Conservation (phyloP, 441 rosid genomes). For the Adansonia madagascariensis region DNA sequence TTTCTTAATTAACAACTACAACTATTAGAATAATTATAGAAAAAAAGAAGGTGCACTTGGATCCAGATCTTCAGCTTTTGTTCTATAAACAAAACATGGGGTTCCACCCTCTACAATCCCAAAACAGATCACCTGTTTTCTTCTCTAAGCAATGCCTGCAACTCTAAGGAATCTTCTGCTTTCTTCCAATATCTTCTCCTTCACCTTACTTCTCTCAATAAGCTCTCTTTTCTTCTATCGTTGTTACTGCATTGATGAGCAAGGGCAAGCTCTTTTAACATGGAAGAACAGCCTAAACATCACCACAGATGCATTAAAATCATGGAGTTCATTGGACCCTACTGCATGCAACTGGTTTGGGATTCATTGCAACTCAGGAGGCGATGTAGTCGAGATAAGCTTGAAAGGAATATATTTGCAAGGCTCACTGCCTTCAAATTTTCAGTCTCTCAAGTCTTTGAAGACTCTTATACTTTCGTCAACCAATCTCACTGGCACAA, state of each 20-base stretch:
- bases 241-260: slow-evolving; percentile 64
- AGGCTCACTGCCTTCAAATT: slow-evolving; percentile 65
- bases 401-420: slow-evolving; percentile 63
- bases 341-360: slow-evolving; percentile 85
- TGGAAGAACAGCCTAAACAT: slow-evolving; percentile 74
- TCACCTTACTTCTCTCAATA: slow-evolving; percentile 42
- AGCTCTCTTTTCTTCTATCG: slow-evolving; percentile 47
- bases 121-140: slow-evolving; percentile 56
- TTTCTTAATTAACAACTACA: slow-evolving; percentile 30
- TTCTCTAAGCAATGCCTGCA: slow-evolving; percentile 63
- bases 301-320: slow-evolving; percentile 46
- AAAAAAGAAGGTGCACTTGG: slow-evolving; percentile 48
- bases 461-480: slow-evolving; percentile 64
- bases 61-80: slow-evolving; percentile 75
- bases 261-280: slow-evolving; percentile 70
- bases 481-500: slow-evolving; percentile 65
- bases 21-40: slow-evolving; percentile 26
- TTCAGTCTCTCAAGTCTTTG: slow-evolving; percentile 61
- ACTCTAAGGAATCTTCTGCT: slow-evolving; percentile 49
- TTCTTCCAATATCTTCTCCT: slow-evolving; percentile 47
- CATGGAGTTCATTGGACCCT: slow-evolving; percentile 61
- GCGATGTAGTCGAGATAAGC: slow-evolving; percentile 57
- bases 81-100: slow-evolving; percentile 88
- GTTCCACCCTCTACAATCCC: slow-evolving; percentile 90
- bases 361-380: slow-evolving; percentile 64